A percentile compares a stretch with the other conserved stretches of the same genome.
phyloP scores from a whole-genome alignment of 345 rosid genomes.

The Lepidium didymum region DNA sequence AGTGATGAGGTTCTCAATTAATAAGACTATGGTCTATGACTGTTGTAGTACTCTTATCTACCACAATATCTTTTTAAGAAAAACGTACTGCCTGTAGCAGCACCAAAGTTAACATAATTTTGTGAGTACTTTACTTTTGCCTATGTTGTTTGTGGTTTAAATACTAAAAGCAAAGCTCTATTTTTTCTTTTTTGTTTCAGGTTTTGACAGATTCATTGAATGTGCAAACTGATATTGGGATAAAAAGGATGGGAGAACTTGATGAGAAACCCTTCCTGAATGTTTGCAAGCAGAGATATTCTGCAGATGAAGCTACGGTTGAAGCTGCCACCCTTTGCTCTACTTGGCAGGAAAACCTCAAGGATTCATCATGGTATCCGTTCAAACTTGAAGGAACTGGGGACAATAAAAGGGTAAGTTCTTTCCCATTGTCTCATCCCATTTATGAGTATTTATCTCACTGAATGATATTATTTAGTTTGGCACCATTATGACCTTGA shows the following conservation, averaged over 20 bases:
- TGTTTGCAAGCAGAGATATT: conserved; percentile 42
- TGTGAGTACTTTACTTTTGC: neutral
- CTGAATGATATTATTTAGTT: neutral
- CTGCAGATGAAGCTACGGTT: conserved; percentile 42
- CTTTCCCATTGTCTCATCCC: neutral
- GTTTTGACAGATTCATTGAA: conserved; percentile 39
- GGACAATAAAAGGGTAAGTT: conserved; percentile 22
- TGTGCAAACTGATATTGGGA: conserved; percentile 36
- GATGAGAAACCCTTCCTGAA: conserved; percentile 44
- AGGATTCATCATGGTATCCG: conserved; percentile 59
- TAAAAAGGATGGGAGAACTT: conserved; percentile 78
- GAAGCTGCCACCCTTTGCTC: conserved; percentile 56
- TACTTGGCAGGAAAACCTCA: conserved; percentile 63
- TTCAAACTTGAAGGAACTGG: conserved; percentile 42
- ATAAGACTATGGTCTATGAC: neutral
- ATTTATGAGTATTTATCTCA: neutral
- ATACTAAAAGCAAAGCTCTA: neutral
- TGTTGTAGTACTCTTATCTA: neutral
- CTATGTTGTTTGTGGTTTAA: neutral
- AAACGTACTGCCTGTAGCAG: neutral
- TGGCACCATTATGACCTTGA: neutral
- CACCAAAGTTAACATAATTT: neutral
- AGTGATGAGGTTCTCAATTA: neutral
- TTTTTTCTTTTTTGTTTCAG: conserved; percentile 22
- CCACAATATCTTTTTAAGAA: neutral